These are phyloP conservation scores for Mortierella hygrophila DNA, from an alignment of 192 early-diverging fungal genomes.

Conservation along the genomic window DNA sequence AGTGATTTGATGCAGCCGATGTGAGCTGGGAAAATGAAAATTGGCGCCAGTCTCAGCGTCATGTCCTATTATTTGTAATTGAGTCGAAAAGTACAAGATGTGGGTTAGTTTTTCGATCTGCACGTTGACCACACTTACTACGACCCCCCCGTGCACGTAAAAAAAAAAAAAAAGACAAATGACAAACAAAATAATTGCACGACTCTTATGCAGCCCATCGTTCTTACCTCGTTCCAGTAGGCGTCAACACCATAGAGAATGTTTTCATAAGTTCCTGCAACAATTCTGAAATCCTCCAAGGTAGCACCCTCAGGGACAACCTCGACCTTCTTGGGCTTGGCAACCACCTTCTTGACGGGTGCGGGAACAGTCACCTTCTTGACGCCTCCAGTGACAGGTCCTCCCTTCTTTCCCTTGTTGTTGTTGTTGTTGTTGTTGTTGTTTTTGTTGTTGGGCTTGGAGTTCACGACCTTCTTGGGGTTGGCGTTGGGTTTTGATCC, in stretches of 20 bases:
- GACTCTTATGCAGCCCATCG: background rate
- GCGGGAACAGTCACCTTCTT: background rate
- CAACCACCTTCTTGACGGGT: slow-evolving; percentile 19
- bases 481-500: slow-evolving; percentile 8
- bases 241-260: slow-evolving; percentile 95
- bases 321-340: slow-evolving; percentile 49
- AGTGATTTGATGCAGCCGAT: slow-evolving; percentile 93
- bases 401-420: slow-evolving; percentile 16
- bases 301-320: slow-evolving; percentile 37
- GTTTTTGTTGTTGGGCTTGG: background rate
- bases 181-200: background rate
- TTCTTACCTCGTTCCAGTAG: slow-evolving; percentile 59
- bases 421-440: too few relatives aligned
- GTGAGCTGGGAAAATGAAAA: slow-evolving; percentile 97
- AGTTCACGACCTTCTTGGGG: slow-evolving; percentile 21
- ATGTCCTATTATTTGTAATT: slow-evolving; percentile 14
- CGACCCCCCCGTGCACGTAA: background rate
- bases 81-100: too few relatives aligned
- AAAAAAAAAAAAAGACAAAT: too few relatives aligned
- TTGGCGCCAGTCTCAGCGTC: slow-evolving; percentile 69
- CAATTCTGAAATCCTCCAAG: slow-evolving; percentile 69
- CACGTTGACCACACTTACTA: too few relatives aligned
- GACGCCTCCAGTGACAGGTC: slow-evolving; percentile 12
- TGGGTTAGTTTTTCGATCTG: too few relatives aligned
- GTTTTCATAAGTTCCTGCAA: slow-evolving; percentile 95